Percentiles rank a stretch among this genome's conserved stretches.
Conservation (phyloP, 2,329 filamentous ascomycete species). For the Stagonosporopsis chrysanthemi region DNA sequence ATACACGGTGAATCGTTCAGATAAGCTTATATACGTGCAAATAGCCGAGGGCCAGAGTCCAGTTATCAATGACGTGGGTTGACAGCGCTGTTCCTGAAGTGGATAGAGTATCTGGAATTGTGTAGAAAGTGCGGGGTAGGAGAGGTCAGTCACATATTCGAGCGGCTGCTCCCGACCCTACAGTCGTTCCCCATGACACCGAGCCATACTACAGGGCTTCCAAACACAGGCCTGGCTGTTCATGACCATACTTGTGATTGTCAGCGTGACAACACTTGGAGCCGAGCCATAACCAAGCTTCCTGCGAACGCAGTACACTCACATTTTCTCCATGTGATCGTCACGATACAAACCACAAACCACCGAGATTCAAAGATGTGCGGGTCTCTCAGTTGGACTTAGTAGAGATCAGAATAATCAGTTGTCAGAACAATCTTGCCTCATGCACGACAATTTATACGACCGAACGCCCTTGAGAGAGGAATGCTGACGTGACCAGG, state of each 20-base stretch:
- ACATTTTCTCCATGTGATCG: no score
- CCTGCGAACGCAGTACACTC: neutral
- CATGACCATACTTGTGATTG: neutral
- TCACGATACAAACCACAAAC: no score
- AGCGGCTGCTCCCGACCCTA: constrained; percentile 13
- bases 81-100: constrained; percentile 5
- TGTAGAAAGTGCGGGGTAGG: constrained; percentile 15
- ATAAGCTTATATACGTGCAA: constrained; percentile 4
- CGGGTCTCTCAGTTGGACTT: no score
- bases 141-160: neutral
- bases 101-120: constrained; percentile 13
- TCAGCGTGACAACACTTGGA: neutral
- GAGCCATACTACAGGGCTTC: neutral
- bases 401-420: no score
- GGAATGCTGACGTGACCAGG: no score
- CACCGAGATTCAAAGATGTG: no score
- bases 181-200: neutral
- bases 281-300: neutral
- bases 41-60: constrained; percentile 4
- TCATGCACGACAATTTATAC: no score
- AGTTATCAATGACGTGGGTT: constrained; percentile 2
- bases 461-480: no score
- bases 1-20: neutral
- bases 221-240: neutral
- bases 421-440: no score